Conservation (phyloP, 2,329 filamentous ascomycete genomes). For the Sporothrix euskadiensis region DNA sequence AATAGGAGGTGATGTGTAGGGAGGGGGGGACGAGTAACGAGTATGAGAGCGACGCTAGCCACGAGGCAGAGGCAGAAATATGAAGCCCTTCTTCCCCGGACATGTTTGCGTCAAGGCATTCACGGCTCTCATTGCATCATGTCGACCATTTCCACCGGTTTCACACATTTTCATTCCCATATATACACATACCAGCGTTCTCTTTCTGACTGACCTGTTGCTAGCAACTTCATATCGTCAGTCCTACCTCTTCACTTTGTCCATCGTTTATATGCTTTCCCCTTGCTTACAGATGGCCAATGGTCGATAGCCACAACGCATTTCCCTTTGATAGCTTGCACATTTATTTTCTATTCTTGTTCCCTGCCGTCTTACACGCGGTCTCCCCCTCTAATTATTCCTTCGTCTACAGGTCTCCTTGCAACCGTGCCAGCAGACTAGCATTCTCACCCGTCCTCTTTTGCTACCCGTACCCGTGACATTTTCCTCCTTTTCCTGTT, state of each 20-base stretch:
- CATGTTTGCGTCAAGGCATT: neutral
- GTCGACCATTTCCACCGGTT: neutral
- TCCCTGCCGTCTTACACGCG: neutral
- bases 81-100: neutral
- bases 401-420: neutral
- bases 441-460: neutral
- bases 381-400: neutral
- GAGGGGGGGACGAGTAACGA: neutral
- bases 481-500: neutral
- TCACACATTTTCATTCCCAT: neutral
- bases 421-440: neutral
- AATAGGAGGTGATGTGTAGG: neutral
- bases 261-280: neutral
- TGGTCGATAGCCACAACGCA: neutral
- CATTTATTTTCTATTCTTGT: neutral
- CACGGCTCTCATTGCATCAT: neutral
- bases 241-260: neutral
- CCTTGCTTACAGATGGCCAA: neutral
- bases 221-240: neutral
- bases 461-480: neutral
- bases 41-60: neutral
- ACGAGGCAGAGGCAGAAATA: neutral
- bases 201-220: neutral
- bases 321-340: neutral
- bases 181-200: neutral